Evolutionary conservation across 768 basidiomycete species (phyloP).

Genomic region (Sutorius australiensis): DNA sequence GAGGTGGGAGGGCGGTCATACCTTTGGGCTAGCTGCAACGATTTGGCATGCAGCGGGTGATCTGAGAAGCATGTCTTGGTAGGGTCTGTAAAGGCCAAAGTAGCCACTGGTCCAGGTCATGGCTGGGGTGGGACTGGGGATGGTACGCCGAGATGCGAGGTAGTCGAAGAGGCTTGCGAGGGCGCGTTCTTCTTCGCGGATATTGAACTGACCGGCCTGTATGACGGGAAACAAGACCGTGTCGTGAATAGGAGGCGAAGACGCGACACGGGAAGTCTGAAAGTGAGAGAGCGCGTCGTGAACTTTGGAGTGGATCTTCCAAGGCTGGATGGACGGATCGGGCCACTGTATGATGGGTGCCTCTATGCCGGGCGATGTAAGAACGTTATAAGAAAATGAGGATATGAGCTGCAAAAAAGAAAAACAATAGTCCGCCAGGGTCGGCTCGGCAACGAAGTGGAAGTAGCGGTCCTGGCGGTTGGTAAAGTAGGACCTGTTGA

Average conservation of each 20-base stretch:
- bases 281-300: constrained; percentile 52
- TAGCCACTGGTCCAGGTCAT: constrained; percentile 93
- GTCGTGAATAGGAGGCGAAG: constrained; percentile 18
- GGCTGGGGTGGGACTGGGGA: constrained; percentile 35
- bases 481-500: constrained; percentile 90
- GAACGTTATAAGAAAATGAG: constrained; percentile 61
- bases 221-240: constrained; percentile 77
- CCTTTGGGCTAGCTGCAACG: constrained; percentile 84
- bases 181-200: constrained; percentile 79
- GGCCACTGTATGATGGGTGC: constrained; percentile 66
- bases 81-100: constrained; percentile 80
- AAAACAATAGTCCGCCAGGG: constrained; percentile 78
- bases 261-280: constrained; percentile 43
- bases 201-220: constrained; percentile 83
- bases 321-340: constrained; percentile 59
- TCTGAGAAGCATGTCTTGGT: constrained; percentile 68
- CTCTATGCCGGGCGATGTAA: constrained; percentile 33
- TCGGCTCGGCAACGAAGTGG: constrained; percentile 57
- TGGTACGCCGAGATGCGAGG: constrained; percentile 26
- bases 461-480: constrained; percentile 95
- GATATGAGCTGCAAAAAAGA: constrained; percentile 69
- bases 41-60: constrained; percentile 62
- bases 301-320: constrained; percentile 62
- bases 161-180: constrained; percentile 57
- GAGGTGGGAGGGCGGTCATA: constrained; percentile 29